These are phyloP conservation scores for Penicillium freii DNA, from an alignment of 2,329 filamentous ascomycete species.

Conservation along the genomic window DNA sequence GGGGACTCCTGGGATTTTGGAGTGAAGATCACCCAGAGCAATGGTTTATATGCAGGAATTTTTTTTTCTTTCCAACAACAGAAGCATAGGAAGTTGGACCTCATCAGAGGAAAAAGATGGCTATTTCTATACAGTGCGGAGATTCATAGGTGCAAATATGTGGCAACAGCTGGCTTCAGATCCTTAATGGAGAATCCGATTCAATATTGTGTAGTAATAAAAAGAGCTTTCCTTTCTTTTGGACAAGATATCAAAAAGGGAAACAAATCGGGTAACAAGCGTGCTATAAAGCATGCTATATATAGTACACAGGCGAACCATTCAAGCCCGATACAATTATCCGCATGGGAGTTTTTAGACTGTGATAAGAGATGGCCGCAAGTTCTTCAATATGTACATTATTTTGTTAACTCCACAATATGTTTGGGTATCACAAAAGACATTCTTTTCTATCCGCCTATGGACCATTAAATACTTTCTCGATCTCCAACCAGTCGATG, in stretches of 20 bases:
- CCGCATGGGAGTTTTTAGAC: not conserved
- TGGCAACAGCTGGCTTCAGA: not conserved
- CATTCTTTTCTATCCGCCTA: not conserved
- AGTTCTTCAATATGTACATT: not conserved
- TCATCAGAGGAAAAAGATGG: not conserved
- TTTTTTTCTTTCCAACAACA: not conserved
- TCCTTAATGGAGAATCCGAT: not conserved
- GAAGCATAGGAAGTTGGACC: not conserved
- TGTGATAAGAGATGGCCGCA: not conserved
- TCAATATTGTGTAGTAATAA: no score
- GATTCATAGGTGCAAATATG: not conserved
- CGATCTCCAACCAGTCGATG: slow-evolving; percentile 25
- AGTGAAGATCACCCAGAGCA: not conserved
- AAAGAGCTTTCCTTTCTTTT: not conserved
- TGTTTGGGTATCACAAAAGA: not conserved
- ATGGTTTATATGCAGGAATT: not conserved
- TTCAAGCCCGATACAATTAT: not conserved
- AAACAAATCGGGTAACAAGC: not conserved
- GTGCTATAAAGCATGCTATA: not conserved
- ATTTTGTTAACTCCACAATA: not conserved
- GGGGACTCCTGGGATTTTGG: not conserved
- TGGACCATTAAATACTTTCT: slow-evolving; percentile 20
- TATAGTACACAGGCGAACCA: not conserved
- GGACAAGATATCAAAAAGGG: not conserved
- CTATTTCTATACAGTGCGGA: not conserved